Conservation (phyloP, 1,139 yeast species). For the Yamadazyma taylorii region DNA sequence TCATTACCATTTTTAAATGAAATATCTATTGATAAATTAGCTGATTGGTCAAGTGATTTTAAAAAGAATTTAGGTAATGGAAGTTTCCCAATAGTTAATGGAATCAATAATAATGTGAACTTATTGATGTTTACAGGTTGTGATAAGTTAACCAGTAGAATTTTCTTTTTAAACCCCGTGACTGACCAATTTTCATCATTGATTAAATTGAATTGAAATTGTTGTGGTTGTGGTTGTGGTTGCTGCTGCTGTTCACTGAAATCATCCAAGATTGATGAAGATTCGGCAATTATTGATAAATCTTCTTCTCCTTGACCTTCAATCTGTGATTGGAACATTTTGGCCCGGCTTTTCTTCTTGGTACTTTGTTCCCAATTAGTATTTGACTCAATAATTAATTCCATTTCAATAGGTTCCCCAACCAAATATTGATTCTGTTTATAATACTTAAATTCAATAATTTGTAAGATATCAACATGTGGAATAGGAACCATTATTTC, state of each 20-base stretch:
- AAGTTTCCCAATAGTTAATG: conserved; percentile 74
- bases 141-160: conserved; percentile 35
- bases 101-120: conserved; percentile 57
- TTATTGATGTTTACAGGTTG: conserved; percentile 15
- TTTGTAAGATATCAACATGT: conserved; percentile 48
- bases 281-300: conserved; percentile 25
- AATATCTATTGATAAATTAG: conserved; percentile 49
- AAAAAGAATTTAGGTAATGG: conserved; percentile 66
- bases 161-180: conserved; percentile 59
- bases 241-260: conserved; percentile 11
- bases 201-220: conserved; percentile 29
- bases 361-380: conserved; percentile 40
- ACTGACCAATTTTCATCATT: conserved; percentile 63
- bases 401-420: conserved; percentile 59
- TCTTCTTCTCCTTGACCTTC: conserved; percentile 8
- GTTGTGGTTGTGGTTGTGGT: too few relatives aligned
- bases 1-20: conserved; percentile 69
- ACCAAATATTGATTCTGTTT: conserved; percentile 48
- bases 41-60: conserved; percentile 19
- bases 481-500: conserved; percentile 56
- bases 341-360: conserved; percentile 6
- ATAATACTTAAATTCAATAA: conserved; percentile 45
- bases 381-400: conserved; percentile 44
- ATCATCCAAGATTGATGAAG: conserved; percentile 23
- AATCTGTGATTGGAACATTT: conserved; percentile 1